phyloP scores from a whole-genome alignment of 2,329 filamentous ascomycete genomes.

The Cladorrhinum sp. region DNA sequence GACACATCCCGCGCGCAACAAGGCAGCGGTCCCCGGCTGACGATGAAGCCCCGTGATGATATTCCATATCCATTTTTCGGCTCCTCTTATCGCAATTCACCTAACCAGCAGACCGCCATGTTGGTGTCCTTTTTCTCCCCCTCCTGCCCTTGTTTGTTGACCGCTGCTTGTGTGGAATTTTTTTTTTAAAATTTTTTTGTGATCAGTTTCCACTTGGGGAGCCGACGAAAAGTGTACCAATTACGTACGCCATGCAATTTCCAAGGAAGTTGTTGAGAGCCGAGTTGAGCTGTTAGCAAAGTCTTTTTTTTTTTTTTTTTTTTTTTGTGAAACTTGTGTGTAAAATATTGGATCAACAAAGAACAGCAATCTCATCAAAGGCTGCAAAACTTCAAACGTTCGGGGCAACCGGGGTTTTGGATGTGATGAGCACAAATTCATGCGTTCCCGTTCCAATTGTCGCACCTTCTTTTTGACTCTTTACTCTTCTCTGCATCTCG shows the following conservation, averaged over 20 bases:
- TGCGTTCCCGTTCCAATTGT: not conserved
- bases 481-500: not conserved
- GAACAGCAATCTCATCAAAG: not conserved
- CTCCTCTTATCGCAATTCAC: not conserved
- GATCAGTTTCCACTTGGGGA: no score
- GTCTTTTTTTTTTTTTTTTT: no score
- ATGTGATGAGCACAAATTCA: not conserved
- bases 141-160: not conserved
- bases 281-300: no score
- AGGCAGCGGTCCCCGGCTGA: not conserved
- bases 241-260: not conserved
- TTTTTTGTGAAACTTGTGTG: not conserved
- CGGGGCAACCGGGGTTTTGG: not conserved
- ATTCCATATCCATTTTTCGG: not conserved
- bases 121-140: not conserved
- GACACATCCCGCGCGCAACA: not conserved
- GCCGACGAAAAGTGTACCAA: not conserved
- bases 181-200: no score
- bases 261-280: no score
- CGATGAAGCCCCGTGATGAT: not conserved
- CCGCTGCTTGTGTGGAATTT: not conserved
- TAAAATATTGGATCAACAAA: not conserved
- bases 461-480: not conserved
- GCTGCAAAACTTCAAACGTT: not conserved
- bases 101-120: not conserved